A percentile compares a stretch with the other conserved stretches of the same genome.
These are phyloP conservation scores for Septoria linicola DNA, from an alignment of 2,329 filamentous ascomycete genomes.

Conservation along the genomic window DNA sequence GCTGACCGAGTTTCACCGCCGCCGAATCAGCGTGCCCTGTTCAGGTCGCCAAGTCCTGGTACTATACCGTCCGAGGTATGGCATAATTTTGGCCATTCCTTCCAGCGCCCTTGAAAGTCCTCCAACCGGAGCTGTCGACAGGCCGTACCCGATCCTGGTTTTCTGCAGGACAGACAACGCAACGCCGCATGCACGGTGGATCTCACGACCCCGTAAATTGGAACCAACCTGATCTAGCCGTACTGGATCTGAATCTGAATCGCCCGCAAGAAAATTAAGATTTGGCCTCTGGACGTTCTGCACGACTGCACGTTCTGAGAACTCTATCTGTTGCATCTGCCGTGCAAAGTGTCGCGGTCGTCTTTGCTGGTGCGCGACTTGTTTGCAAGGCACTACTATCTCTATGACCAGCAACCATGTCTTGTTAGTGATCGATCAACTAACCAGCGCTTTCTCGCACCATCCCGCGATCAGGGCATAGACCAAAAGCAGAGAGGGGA, in stretches of 20 bases:
- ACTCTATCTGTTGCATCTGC: not conserved
- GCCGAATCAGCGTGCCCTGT: constrained; percentile 3
- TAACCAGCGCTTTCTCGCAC: constrained; percentile 1
- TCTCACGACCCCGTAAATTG: constrained; percentile 13
- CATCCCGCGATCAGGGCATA: not conserved
- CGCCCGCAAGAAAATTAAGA: constrained; percentile 1
- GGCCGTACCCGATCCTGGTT: constrained; percentile 7
- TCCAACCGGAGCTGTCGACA: not conserved
- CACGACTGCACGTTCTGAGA: not conserved
- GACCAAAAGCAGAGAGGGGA: constrained; percentile 11
- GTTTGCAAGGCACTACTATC: too few species aligned
- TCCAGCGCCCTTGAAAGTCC: too few species aligned
- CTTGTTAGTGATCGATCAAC: not conserved
- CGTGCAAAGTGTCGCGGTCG: not conserved
- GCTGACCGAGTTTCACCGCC: not conserved
- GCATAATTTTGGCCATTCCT: constrained; percentile 3
- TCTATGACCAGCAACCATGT: not conserved
- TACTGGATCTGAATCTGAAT: constrained; percentile 3
- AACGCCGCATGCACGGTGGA: constrained; percentile 13
- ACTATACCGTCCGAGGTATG: not conserved
- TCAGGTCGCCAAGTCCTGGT: not conserved
- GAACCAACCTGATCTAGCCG: constrained; percentile 1
- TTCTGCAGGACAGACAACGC: not conserved
- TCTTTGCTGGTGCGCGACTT: too few species aligned
- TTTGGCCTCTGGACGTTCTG: not conserved